phyloP scores from a whole-genome alignment of 2,329 filamentous ascomycete species.

The Aotearoamyces nothofagi region DNA sequence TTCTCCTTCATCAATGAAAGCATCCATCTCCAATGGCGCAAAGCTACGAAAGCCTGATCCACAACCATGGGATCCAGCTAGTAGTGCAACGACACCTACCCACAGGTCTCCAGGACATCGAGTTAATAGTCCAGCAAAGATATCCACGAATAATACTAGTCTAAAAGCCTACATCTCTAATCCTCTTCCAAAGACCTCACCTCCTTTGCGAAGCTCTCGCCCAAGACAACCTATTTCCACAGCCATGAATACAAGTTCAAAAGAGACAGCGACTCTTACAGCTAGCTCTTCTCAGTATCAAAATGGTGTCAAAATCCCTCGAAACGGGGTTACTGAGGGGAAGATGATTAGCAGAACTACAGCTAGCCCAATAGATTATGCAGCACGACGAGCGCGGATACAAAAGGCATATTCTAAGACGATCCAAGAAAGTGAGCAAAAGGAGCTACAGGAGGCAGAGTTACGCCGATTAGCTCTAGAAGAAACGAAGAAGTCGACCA shows the following conservation, averaged over 20 bases:
- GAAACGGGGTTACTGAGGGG: no score
- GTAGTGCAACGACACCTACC: constrained; percentile 16
- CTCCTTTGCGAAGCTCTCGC: constrained; percentile 64
- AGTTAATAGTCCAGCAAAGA: constrained; percentile 9
- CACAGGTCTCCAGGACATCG: constrained; percentile 16
- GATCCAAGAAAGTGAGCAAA: constrained; percentile 57
- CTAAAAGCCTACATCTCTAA: constrained; percentile 62
- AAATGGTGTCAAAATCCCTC: constrained; percentile 16
- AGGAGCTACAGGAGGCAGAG: constrained; percentile 27
- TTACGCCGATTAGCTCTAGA: no score
- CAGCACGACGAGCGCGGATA: constrained; percentile 66
- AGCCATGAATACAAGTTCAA: constrained; percentile 56
- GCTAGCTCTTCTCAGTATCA: constrained; percentile 4
- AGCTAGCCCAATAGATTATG: constrained; percentile 70
- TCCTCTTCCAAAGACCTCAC: constrained; percentile 58
- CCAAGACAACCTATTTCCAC: constrained; percentile 67
- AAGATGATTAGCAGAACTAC: constrained; percentile 38
- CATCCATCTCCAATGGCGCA: constrained; percentile 23
- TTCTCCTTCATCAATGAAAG: constrained; percentile 34
- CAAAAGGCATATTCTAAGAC: constrained; percentile 75
- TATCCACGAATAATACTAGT: constrained; percentile 30
- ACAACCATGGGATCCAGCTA: constrained; percentile 14
- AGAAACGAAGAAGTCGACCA: no score
- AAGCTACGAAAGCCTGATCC: constrained; percentile 13
- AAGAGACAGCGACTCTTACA: constrained; percentile 45